Conservation (phyloP, 2,329 filamentous ascomycete genomes). For the Cryphonectria parasitica region DNA sequence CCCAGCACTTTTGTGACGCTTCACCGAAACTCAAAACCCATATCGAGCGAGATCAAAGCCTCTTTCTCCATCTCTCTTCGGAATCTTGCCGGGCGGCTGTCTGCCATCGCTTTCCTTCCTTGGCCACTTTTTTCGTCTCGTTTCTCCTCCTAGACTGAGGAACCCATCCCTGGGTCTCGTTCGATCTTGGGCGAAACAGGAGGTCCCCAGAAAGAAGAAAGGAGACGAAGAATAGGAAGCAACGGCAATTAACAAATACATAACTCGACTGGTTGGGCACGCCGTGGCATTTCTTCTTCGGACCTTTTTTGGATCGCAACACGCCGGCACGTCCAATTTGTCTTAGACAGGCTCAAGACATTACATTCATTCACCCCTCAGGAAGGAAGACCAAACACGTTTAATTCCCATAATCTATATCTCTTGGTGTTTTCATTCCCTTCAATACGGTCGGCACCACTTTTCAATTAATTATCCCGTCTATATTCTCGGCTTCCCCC, state of each 20-base stretch:
- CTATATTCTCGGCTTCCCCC: neutral
- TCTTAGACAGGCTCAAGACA: constrained; percentile 20
- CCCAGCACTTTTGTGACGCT: constrained; percentile 14
- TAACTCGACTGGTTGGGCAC: neutral
- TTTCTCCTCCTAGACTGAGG: neutral
- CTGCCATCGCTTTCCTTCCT: too few species aligned
- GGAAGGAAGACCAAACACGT: neutral
- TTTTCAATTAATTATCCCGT: too few species aligned
- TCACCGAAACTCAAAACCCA: constrained; percentile 6
- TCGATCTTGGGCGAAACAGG: neutral
- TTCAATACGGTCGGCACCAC: too few species aligned
- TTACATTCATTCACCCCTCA: neutral
- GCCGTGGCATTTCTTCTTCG: neutral
- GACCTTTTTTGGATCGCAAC: neutral
- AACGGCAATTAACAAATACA: neutral
- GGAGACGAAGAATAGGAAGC: neutral
- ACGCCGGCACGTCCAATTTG: constrained; percentile 18
- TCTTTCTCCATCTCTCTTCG: neutral
- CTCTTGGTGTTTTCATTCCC: neutral
- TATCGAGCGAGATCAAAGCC: neutral
- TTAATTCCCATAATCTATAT: constrained; percentile 3
- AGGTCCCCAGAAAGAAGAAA: neutral
- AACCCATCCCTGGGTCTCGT: neutral
- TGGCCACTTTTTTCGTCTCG: constrained; percentile 1
- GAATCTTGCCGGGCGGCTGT: neutral